Evolutionary conservation across 768 basidiomycete genomes (phyloP).

Genomic region (Russula griseocarnosa): DNA sequence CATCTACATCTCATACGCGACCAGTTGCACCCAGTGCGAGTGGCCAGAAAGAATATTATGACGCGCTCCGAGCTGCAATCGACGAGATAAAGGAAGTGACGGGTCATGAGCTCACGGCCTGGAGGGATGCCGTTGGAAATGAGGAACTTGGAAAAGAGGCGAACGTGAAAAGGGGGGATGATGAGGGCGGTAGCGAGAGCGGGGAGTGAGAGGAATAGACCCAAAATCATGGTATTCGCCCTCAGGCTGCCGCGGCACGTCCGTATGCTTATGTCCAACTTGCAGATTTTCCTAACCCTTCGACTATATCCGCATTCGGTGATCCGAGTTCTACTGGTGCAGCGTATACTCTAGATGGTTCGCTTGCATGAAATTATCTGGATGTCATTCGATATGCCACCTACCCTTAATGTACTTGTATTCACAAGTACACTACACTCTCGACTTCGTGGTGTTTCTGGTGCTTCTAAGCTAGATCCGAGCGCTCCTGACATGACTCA

Average conservation of each 20-base stretch:
- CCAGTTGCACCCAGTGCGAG: constrained; percentile 27
- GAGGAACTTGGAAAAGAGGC: constrained; percentile 59
- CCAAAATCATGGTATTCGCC: no score
- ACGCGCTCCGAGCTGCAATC: constrained; percentile 46
- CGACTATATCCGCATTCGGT: not conserved
- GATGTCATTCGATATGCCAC: no score
- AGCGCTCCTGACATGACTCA: no score
- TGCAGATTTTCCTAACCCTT: not conserved
- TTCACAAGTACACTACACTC: no score
- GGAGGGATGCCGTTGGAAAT: constrained; percentile 71
- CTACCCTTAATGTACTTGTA: no score
- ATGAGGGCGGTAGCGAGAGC: constrained; percentile 48
- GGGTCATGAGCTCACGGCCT: constrained; percentile 66
- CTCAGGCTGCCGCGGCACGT: no score
- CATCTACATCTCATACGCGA: constrained; percentile 31
- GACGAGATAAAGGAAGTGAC: constrained; percentile 49
- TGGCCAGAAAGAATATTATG: constrained; percentile 46
- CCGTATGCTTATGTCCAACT: not conserved
- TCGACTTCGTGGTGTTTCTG: no score
- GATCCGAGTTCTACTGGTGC: not conserved
- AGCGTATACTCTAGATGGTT: no score
- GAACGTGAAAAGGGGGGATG: constrained; percentile 42
- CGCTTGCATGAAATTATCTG: no score
- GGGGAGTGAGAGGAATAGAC: constrained; percentile 30
- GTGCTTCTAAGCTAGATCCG: no score